phyloP scores from a whole-genome alignment of 2,329 filamentous ascomycete genomes.

The Colletotrichum chrysophilum region DNA sequence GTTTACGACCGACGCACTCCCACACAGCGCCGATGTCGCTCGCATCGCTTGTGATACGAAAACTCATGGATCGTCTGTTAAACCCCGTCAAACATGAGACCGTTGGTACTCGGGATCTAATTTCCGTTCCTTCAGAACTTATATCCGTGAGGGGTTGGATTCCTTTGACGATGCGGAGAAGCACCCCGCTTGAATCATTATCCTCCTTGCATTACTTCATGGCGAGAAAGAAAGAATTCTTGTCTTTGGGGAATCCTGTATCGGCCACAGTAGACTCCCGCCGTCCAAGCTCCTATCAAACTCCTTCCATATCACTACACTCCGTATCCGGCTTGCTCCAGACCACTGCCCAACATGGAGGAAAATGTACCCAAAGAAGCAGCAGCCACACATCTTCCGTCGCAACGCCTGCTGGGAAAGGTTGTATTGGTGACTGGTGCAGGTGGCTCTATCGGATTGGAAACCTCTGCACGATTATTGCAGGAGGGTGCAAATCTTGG shows the following conservation, averaged over 20 bases:
- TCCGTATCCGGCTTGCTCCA: no score
- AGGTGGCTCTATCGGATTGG: neutral
- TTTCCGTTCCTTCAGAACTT: neutral
- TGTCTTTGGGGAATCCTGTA: no score
- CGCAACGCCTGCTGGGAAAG: neutral
- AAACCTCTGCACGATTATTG: neutral
- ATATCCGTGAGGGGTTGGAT: neutral
- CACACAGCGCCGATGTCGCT: neutral
- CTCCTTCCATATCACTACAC: no score
- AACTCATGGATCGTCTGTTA: neutral
- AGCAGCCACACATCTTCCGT: accelerated
- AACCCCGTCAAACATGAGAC: neutral
- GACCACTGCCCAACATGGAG: neutral
- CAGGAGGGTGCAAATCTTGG: neutral
- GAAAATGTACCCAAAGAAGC: neutral
- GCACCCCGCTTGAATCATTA: neutral
- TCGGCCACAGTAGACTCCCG: no score
- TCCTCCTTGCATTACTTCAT: no score
- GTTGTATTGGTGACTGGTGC: neutral
- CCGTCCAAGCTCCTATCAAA: no score
- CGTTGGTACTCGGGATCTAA: neutral
- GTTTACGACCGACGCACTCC: neutral
- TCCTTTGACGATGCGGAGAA: neutral
- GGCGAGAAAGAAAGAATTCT: no score
- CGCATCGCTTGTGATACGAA: neutral